These are phyloP conservation scores for Dovyalis caffra DNA, from an alignment of 345 rosid genomes.

Conservation along the genomic window DNA sequence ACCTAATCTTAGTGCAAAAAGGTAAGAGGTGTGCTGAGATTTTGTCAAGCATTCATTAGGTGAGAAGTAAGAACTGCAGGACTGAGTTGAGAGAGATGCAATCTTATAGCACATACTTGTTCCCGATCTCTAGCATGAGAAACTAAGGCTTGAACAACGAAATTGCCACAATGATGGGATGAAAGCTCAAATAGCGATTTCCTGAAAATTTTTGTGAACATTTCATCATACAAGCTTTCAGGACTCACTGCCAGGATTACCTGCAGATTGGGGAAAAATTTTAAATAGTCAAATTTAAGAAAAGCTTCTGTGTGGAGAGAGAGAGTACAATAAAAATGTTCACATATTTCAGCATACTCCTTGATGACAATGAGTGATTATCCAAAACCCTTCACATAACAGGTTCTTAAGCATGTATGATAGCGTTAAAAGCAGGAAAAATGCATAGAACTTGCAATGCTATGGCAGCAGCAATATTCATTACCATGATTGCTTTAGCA, in stretches of 20 bases:
- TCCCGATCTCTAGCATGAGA: slow-evolving; percentile 65
- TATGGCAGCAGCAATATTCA: neutral
- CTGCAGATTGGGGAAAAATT: slow-evolving; percentile 45
- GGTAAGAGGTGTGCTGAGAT: neutral
- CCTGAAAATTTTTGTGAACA: slow-evolving; percentile 66
- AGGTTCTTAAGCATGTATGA: neutral
- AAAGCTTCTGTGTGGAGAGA: neutral
- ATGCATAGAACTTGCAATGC: neutral
- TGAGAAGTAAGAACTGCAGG: neutral
- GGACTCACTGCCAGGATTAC: slow-evolving; percentile 90
- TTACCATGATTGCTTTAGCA: no score
- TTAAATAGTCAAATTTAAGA: neutral
- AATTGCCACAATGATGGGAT: slow-evolving; percentile 85
- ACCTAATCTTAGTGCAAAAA: neutral
- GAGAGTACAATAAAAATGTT: neutral
- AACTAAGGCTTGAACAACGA: slow-evolving; percentile 78
- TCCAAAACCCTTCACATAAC: neutral
- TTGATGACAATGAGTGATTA: neutral
- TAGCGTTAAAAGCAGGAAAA: neutral
- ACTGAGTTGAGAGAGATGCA: neutral
- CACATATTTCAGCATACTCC: neutral
- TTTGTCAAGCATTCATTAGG: neutral
- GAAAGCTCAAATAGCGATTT: slow-evolving; percentile 69
- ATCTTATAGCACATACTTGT: slow-evolving; percentile 46
- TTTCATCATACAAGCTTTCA: slow-evolving; percentile 63